phyloP scores from a whole-genome alignment of 2,329 filamentous ascomycete species.

The Xylariaceae sp. region DNA sequence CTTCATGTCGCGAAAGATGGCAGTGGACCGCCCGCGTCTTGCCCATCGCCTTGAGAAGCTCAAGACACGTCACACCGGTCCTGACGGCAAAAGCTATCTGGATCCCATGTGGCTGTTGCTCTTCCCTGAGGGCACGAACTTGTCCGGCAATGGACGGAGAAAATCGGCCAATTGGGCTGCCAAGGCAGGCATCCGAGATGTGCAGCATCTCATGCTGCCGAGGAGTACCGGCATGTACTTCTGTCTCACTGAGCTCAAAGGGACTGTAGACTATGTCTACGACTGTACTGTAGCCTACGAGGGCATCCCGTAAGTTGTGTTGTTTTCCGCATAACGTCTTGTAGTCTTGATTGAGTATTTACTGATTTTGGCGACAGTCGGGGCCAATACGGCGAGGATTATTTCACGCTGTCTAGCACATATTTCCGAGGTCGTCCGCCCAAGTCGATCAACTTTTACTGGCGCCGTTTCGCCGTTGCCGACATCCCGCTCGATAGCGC shows the following conservation, averaged over 20 bases:
- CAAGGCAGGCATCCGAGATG: slow-evolving; percentile 67
- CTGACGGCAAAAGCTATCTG: slow-evolving; percentile 49
- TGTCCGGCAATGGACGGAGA: slow-evolving; percentile 62
- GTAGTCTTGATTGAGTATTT: background rate
- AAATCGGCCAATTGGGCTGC: slow-evolving; percentile 71
- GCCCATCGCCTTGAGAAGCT: slow-evolving; percentile 68
- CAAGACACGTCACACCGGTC: slow-evolving; percentile 50
- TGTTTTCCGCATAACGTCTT: background rate
- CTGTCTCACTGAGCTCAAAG: slow-evolving; percentile 69
- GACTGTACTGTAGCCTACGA: slow-evolving; percentile 96
- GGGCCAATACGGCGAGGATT: slow-evolving; percentile 81
- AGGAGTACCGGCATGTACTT: slow-evolving; percentile 77
- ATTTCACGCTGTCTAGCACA: slow-evolving; percentile 79
- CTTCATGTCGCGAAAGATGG: slow-evolving; percentile 87
- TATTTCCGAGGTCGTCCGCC: slow-evolving; percentile 85
- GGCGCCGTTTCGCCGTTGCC: slow-evolving; percentile 75
- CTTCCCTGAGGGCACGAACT: slow-evolving; percentile 83
- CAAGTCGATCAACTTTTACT: slow-evolving; percentile 95
- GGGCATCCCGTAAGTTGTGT: slow-evolving; percentile 70
- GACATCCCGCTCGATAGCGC: slow-evolving; percentile 75
- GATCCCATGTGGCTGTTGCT: slow-evolving; percentile 88
- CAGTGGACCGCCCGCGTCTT: slow-evolving; percentile 69
- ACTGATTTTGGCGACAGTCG: slow-evolving; percentile 43
- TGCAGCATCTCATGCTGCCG: slow-evolving; percentile 69
- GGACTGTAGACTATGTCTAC: slow-evolving; percentile 75